Evolutionary conservation across 148 eudicot genomes (phyloP), one percentile per base, ranked within the genome.

Genomic region (Rhododendron vialii): DNA sequence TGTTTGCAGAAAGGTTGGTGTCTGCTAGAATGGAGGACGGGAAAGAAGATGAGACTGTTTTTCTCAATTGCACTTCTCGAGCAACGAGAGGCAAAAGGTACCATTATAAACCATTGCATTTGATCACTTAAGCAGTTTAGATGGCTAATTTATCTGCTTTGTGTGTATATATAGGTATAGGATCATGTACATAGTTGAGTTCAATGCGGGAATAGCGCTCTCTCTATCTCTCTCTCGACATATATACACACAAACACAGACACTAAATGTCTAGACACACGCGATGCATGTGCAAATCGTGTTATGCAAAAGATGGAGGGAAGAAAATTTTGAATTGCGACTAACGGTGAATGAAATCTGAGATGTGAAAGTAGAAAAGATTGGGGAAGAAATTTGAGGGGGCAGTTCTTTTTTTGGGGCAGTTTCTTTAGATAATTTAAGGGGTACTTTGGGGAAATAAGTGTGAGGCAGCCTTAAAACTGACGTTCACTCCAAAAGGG

Each of bases 21-120:
- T 69, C 67, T 80, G 17, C 30, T 63, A 59, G 45, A 74, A 96
- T 96, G 98, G 99, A 94, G 59, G 84, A 88, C 74, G 41, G 87
- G 47, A 91, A 92, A 57, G 93, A 87, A 41, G 95, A 93, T 81
- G 86, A 88, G 13, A 85, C 86, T 2, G 80, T 38, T 45, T 91
- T 93, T 86, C 96, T 96, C 36, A 94, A 94, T 84, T 98, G 96
- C 20, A 55, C 92, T 82, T 90, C 96, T 85, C 92, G 98, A 82
- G 92, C 93, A 53, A 95, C 95, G 50, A 93, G 98, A 90, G 98
- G 98, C 84, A 96, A 94, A 90, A 90, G 98, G 98, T 69, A 69
- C 3, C n/a, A 24, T 53, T 95, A 87, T 48, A 78, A 57, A 77
- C 38, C 4, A 53, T 20, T 53, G 18, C 4, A 73, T 30, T 73